These are phyloP conservation scores for Aeschynomene evenia DNA, from an alignment of 306 rosid species.

Conservation along the genomic window DNA sequence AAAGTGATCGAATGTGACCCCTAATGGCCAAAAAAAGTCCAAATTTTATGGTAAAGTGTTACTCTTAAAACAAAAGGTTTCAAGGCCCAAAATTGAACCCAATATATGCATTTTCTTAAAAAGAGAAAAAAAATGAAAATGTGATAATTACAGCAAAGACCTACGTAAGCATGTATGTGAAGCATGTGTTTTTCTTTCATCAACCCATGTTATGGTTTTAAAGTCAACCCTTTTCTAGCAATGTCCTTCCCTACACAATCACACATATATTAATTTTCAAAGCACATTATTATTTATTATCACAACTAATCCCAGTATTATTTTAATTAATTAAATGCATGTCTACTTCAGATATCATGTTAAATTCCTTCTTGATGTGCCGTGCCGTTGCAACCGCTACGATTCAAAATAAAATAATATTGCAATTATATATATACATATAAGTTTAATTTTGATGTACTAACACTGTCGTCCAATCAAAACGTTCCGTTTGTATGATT, in stretches of 20 bases:
- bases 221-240: slow-evolving; percentile 52
- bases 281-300: slow-evolving; percentile 9
- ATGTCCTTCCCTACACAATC: slow-evolving; percentile 16
- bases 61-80: not conserved
- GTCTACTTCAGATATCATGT: slow-evolving; percentile 23
- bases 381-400: slow-evolving; percentile 77
- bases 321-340: slow-evolving; percentile 42
- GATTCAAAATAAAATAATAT: slow-evolving; percentile 28
- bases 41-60: slow-evolving; percentile 26
- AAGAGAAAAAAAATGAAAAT: not conserved
- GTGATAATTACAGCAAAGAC: slow-evolving; percentile 37
- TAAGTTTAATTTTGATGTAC: too few relatives aligned
- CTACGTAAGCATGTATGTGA: slow-evolving; percentile 39
- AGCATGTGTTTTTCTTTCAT: not conserved
- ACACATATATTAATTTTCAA: slow-evolving; percentile 29
- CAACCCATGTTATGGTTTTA: not conserved
- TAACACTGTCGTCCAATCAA: too few relatives aligned
- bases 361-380: slow-evolving; percentile 45
- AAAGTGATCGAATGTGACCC: slow-evolving; percentile 21
- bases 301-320: slow-evolving; percentile 42
- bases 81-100: slow-evolving; percentile 4
- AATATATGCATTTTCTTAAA: not conserved
- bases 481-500: too few relatives aligned
- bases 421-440: not conserved
- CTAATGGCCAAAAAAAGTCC: not conserved